Evolutionary conservation across 1,284 basidiomycete genomes (phyloP), one percentile per base, ranked within the genome.

Genomic region (Sporisorium sorghi): DNA sequence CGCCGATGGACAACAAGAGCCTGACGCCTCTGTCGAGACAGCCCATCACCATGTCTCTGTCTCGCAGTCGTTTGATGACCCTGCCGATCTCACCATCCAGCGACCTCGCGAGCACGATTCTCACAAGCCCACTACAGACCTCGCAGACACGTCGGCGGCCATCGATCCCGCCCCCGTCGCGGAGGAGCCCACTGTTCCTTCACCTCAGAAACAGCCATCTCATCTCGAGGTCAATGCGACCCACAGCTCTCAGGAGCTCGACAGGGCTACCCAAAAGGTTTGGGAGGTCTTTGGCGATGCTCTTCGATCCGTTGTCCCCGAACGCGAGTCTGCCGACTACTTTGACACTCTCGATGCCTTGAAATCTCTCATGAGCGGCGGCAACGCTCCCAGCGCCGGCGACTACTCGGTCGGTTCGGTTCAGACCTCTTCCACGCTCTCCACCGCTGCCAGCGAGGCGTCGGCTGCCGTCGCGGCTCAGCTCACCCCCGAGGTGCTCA

Each of bases 271-370:
- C 3, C 50, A 58, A 9, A 75, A 77, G 32, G 74, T 82, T 10
- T 82, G 79, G 80, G 49, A 70, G 5, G 56, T 63, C 11, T 80
- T 84, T 66, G 79, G 79, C 37, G 81, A 83, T 28, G 58, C 54
- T 2, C 70, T 84, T 9, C 74, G 82, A 30, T 73, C 73, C 46
- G 76, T 76, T 2, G 56, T 66, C 5, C 73, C 78, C 1, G 67
- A 75, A 17, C 61, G 58, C n/a, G 76, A 75, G 40, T 19, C 33
- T 5, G 78, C 79, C 28, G 48, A 73, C 49, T 80, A 77, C 39
- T 17, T 51, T 3, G 76, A 73, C 19, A 83, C 82, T 21, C 75
- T 81, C 46, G 58, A 63, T 5, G 35, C 76, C 8, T 55, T 80
- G 12, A 63, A 68, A 28, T 44, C 49, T 23, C 67, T 70, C 53